Base-by-base conservation (phyloP, 1,284 basidiomycete genomes). In the Rhodotorula sp. region DNA sequence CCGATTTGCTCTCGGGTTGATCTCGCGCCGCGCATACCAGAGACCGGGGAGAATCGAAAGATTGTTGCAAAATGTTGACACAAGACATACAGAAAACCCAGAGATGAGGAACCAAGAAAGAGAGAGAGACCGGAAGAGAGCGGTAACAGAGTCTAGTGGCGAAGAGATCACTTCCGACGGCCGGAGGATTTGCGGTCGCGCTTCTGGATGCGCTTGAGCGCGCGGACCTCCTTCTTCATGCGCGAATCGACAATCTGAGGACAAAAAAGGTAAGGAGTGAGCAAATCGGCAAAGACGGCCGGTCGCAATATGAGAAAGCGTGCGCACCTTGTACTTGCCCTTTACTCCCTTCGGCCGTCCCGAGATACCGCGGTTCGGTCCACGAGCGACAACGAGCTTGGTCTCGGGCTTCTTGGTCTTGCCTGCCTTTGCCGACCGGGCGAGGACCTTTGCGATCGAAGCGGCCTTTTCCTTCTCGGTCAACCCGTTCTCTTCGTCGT, bases 271-370 rank as follows among this genome's bases (percentile, higher is more conserved):
- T 0, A 42, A 42, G 37, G 37, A 42, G 37, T 42, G 37, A 88
- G 89, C 85, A 49, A 33, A 24, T 4, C 24, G 48, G 30, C 12
- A 15, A 46, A 10, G 37, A 42, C 17, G 12, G 30, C 37, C 46
- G 51, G 60, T 37, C 37, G 33, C 33, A 37, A 37, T 42, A 2
- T 2, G 10, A 42, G 14, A 10, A 12, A 42, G 37, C 37, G 37
- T 12, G 37, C 53, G 30, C 26, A 54, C 53, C 53, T 77, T 80
- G 77, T 82, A 83, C 49, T 81, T 79, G 57, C 82, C 96, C 83
- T 96, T 98, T 70, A 97, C 89, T 74, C 96, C 96, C 81, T 91
- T 96, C 29, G 96, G 96, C 69, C 96, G 83, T 15, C 96, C 96
- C 83, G 95, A 91, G 76, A 95, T 80, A 66, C 92, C 96, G 78